These are phyloP conservation scores for Blastobotrys proliferans DNA, from an alignment of 1,139 yeast genomes.

Conservation along the genomic window DNA sequence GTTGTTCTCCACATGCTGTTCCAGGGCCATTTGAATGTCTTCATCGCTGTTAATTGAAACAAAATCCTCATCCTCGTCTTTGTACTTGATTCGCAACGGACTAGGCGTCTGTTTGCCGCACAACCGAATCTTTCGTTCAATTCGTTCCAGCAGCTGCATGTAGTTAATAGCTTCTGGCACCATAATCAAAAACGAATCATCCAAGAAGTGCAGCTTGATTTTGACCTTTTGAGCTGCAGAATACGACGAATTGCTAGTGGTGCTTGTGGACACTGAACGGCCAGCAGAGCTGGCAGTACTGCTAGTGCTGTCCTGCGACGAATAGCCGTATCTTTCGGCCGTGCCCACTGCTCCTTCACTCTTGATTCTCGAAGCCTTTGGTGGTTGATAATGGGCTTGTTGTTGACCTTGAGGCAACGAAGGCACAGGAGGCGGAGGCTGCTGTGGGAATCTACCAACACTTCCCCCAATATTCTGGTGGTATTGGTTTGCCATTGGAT, in stretches of 20 bases:
- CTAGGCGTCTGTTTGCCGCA: conserved; percentile 38
- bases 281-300: conserved; percentile 3
- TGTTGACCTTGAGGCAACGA: conserved; percentile 11
- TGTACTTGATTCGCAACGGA: conserved; percentile 62
- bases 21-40: conserved; percentile 48
- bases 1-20: conserved; percentile 20
- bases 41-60: conserved; percentile 85
- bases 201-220: conserved; percentile 47
- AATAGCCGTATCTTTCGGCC: not conserved
- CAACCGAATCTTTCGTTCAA: conserved; percentile 44
- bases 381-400: too few relatives aligned
- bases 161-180: conserved; percentile 48
- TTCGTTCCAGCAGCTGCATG: conserved; percentile 42
- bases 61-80: conserved; percentile 94
- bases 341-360: conserved; percentile 20
- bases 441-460: not conserved
- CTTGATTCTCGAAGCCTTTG: conserved; percentile 21
- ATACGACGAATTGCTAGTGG: conserved; percentile 9
- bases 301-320: conserved; percentile 12
- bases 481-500: not conserved
- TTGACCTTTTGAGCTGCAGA: conserved; percentile 34
- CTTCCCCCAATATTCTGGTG: not conserved
- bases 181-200: conserved; percentile 41
- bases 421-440: conserved; percentile 14
- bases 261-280: conserved; percentile 12